Conservation (phyloP, 257 asterid species). For the Leonotis leonurus region DNA sequence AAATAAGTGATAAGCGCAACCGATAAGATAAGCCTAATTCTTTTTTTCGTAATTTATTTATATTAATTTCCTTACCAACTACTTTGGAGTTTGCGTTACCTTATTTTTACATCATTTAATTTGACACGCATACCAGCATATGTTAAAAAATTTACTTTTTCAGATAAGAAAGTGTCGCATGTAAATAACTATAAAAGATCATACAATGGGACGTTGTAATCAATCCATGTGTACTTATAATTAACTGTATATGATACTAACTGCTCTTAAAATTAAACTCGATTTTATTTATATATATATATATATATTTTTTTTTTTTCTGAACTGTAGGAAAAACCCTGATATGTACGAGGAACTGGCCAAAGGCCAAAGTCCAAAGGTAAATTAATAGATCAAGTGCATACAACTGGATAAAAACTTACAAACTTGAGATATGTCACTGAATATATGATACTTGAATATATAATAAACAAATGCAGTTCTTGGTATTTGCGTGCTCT, state of each 20-base stretch:
- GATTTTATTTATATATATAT: no score
- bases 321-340: conserved; percentile 26
- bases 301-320: neutral
- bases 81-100: neutral
- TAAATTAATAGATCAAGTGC: neutral
- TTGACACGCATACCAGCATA: neutral
- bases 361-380: conserved; percentile 44
- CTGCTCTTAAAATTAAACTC: no score
- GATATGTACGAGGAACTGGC: conserved; percentile 29
- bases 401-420: neutral
- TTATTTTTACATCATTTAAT: neutral
- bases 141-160: neutral
- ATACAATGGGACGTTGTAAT: neutral
- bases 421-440: no score
- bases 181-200: neutral
- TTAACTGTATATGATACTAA: no score
- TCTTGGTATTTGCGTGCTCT: conserved; percentile 58
- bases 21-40: neutral
- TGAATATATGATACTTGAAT: no score
- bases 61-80: neutral
- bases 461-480: conserved; percentile 20
- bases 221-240: neutral
- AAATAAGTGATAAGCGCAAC: neutral
- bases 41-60: neutral
- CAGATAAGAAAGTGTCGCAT: neutral